phyloP scores from a whole-genome alignment of 2,329 filamentous ascomycete species.

The Penicillium aurantiogriseum region DNA sequence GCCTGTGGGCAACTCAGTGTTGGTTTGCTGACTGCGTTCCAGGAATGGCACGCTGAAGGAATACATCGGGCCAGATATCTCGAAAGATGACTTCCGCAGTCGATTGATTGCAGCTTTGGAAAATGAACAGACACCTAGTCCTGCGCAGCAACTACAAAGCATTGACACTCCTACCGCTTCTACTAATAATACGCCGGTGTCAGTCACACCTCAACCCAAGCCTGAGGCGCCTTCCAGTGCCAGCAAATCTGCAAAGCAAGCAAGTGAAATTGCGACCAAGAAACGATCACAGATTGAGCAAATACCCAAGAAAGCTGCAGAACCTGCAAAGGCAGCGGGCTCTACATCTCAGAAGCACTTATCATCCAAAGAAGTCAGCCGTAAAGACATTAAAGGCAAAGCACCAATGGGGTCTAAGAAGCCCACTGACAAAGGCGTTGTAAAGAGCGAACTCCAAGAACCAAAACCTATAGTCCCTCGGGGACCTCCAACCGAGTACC shows the following conservation, averaged over 20 bases:
- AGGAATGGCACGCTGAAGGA: constrained; percentile 75
- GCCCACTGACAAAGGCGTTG: constrained; percentile 3
- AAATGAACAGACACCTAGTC: constrained; percentile 11
- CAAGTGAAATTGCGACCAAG: background rate
- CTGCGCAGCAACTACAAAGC: constrained; percentile 5
- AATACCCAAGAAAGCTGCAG: constrained; percentile 2
- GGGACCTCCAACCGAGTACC: constrained; percentile 45
- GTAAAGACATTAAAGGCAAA: constrained; percentile 51
- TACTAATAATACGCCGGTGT: constrained; percentile 5
- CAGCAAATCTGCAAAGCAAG: constrained; percentile 3
- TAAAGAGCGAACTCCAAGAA: constrained; percentile 10
- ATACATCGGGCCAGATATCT: constrained; percentile 65
- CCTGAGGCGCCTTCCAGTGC: background rate
- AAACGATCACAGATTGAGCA: background rate
- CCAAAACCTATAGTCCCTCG: constrained; percentile 15
- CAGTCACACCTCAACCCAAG: constrained; percentile 18
- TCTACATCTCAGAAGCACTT: constrained; percentile 55
- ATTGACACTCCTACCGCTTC: constrained; percentile 3
- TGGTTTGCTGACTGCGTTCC: constrained; percentile 16
- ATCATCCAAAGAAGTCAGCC: constrained; percentile 63
- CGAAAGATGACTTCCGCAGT: constrained; percentile 64
- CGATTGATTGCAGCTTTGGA: constrained; percentile 51
- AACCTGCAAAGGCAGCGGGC: constrained; percentile 47
- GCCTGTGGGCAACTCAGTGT: background rate
- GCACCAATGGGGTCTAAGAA: constrained; percentile 11